Evolutionary conservation across 2,329 filamentous ascomycete species (phyloP), one percentile per base, ranked within the genome.

Genomic region (Scortechinia acanthostroma): DNA sequence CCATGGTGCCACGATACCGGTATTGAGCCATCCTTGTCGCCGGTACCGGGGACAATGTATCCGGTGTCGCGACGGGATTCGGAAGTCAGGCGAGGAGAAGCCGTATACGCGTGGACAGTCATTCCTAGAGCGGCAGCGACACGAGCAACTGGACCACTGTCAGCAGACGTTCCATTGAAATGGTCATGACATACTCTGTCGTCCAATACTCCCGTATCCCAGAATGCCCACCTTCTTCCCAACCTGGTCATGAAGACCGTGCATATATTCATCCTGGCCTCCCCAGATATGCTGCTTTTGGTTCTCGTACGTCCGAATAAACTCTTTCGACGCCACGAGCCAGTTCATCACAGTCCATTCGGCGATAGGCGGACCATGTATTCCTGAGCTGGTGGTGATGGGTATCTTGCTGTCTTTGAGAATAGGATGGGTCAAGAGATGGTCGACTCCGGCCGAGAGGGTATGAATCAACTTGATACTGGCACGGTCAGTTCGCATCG

Each of bases 31-130:
- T 70, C 63, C 2, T 67, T 66, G 43, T 78, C 75, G 3, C 74
- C 75, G 4, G 85, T 86, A 0, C 81, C 79, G 0, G 80, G 77
- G 0, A 88, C 77, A 23, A 83, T 76, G 63, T 83, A 91, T 4
- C 79, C 76, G 14, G 64, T 58, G 60, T 91, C 86, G 35, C 62
- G 67, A 40, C 74, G 75, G 1, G 80, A 83, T 45, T 81, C 80
- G 0, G 80, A 74, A 0, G 85, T 88, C 5, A 68, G 59, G n/a
- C 83, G 80, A 1, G 83, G 76, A 21, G 77, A 77, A 0, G 86
- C 80, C 0, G 86, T 91, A 65, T 86, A 90, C 1, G 86, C 87
- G 56, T 89, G 70, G 0, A 91, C 76, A 21, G 79, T 70, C 74
- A 88, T 83, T 16, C 86, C 87, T 53, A 88, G 61, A 2, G 83